Evolutionary conservation across 164 flowering plant species (phyloP), one percentile per base, ranked within the genome.

Genomic region (Tetracentron sinense): DNA sequence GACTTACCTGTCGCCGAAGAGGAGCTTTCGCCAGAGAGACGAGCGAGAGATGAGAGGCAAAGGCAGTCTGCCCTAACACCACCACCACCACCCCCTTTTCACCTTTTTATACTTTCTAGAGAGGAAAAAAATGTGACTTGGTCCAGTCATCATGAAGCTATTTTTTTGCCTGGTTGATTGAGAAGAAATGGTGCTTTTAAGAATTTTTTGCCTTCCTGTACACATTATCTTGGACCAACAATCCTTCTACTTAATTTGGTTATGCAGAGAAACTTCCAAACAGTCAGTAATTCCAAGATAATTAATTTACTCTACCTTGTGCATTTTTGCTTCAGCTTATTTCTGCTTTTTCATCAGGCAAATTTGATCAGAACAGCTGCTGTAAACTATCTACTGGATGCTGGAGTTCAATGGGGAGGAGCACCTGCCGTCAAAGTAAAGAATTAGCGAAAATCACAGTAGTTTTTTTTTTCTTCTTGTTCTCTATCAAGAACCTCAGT

Each of bases 401-500:
- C 90, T 69, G 97, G 94, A 77, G 75, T 95, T 67, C 93, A 89
- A 42, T 95, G 99, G 99, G 94, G 96, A 60, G 83, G 82, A 20
- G 92, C 96, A 49, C 96, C 99, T 69, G 77, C 88, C 44, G 89
- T 95, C 53, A 91, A 89, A 79, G 99, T 95, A 77, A 77, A 78
- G 55, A 62, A 33, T 54, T 50, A 23, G 29, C 53, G 29, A 42
- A 48, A 44, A 30, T 26, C 30, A 42, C 54, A 27, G 15, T 38
- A 63, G 33, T 67, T 63, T n/a, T 29, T 26, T 30, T 28, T 22
- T 46, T 27, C 12, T 26, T 25, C 31, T 28, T 12, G 46, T 4
- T 27, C 23, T 46, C 20, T 33, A 42, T 53, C n/a, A 25, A 1
- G 7, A 42, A 25, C 26, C 21, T 47, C 25, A 33, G 15, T 25